Base-by-base conservation (phyloP, 768 basidiomycete genomes). In the Phylloporus sp. region DNA sequence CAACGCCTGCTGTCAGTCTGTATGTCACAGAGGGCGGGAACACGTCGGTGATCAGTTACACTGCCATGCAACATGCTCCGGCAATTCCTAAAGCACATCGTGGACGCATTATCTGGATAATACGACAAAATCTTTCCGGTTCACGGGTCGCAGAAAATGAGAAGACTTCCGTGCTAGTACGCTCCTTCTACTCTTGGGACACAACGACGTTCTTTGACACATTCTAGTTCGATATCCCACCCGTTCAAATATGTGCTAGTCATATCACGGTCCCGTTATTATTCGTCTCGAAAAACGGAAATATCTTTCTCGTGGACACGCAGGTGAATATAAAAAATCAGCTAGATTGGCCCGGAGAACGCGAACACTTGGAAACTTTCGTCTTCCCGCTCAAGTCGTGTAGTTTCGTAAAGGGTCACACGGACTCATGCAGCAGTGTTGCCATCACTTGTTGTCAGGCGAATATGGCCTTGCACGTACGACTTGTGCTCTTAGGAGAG, bases 61-160 rank as follows among this genome's bases (percentile, higher is more conserved):
- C 76, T 1, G 74, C 74, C 21, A 67, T 85, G 37, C 67, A 69
- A 21, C 62, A 70, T 4, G 75, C 78, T 18, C 66, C 80, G 6
- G 79, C 77, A 20, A 44, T 78, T 2, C 46, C 64, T 27, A 33
- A 52, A 31, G 69, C 74, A 20, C 68, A 73, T 18, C 61, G 63
- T 35, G 75, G 74, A 6, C 71, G 76, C 38, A 79, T 76, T 0
- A 65, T 86, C 40, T 84, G 81, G 77, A 67, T 71, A 45, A 85
- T 85, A 81, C 74, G 69, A 54, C 78, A 84, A 55, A 69, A 69
- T 46, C 47, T 77, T n/a, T 71, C 70, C 24, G 68, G 70, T 14
- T 60, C 53, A 60, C 51, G 55, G 44, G 23, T 42, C 11, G 23
- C 56, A 52, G 45, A 66, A 57, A 33, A 66, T 63, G 65, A 73